Conservation (phyloP, 306 rosid genomes). For the Cucurbita moschata region DNA sequence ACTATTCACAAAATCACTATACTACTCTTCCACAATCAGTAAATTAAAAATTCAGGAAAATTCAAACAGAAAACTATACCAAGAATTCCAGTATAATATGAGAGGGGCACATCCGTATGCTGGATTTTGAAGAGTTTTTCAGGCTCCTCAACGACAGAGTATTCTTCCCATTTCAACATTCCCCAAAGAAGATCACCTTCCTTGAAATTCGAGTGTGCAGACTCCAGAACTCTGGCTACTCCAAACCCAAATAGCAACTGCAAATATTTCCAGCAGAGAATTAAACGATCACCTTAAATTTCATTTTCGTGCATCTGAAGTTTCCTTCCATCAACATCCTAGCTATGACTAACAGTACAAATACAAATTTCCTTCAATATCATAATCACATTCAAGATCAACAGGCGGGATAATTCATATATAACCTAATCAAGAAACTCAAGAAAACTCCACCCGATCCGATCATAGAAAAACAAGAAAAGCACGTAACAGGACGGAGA, state of each 20-base stretch:
- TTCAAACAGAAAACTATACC: conserved; percentile 16
- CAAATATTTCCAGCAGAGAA: conserved; percentile 1
- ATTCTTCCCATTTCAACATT: conserved; percentile 47
- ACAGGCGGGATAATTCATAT: not conserved
- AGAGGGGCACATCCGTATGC: conserved; percentile 45
- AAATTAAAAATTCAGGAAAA: not conserved
- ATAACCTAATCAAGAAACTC: not conserved
- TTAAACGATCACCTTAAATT: not conserved
- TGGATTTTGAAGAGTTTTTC: conserved; percentile 27
- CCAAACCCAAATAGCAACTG: conserved; percentile 34
- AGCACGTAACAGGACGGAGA: not conserved
- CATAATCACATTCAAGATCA: not conserved
- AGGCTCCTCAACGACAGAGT: conserved; percentile 21
- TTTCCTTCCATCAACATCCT: not conserved
- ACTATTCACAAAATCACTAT: not conserved
- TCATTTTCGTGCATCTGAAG: not conserved
- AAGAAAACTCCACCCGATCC: not conserved
- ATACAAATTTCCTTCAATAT: not conserved
- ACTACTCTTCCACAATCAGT: not conserved
- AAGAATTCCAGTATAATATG: conserved; percentile 52
- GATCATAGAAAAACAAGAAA: not conserved
- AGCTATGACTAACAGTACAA: not conserved
- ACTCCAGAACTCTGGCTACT: conserved; percentile 42
- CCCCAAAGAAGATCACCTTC: conserved; percentile 60
- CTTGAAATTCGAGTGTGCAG: conserved; percentile 31